Conservation (phyloP, 495 filamentous ascomycete species). For the Annulohypoxylon stygium region DNA sequence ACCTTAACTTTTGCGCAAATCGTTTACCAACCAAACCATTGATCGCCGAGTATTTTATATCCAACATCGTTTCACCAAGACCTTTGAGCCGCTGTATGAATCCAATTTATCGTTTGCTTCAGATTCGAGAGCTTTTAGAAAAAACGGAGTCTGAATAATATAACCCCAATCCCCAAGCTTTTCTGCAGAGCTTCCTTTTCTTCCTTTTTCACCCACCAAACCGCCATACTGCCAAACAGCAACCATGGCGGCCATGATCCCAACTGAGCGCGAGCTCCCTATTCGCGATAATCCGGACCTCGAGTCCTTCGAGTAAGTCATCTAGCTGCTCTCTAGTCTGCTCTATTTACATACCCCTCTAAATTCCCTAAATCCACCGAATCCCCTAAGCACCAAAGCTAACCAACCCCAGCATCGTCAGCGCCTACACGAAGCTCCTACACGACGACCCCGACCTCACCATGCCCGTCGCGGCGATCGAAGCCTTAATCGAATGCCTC, state of each 20-base stretch:
- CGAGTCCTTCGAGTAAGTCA: constrained; percentile 50
- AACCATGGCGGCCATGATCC: constrained; percentile 37
- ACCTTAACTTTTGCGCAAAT: not conserved
- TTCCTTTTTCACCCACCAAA: not conserved
- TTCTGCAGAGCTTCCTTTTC: not conserved
- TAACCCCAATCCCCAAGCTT: not conserved
- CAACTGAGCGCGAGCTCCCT: constrained; percentile 43
- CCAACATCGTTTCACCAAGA: not conserved
- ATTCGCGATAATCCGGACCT: constrained; percentile 50
- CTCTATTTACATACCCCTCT: not conserved
- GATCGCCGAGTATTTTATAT: not conserved
- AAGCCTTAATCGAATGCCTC: constrained; percentile 88
- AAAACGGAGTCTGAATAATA: not conserved
- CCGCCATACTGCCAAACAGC: not conserved
- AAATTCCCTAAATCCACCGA: too few relatives aligned
- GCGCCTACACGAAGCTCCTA: constrained; percentile 65
- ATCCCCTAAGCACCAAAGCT: constrained; percentile 3
- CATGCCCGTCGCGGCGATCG: constrained; percentile 96
- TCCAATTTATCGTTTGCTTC: not conserved
- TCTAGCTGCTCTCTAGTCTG: not conserved
- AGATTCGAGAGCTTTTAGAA: too few relatives aligned
- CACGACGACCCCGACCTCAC: constrained; percentile 82
- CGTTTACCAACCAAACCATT: not conserved
- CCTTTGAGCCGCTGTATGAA: not conserved
- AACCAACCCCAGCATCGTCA: constrained; percentile 62